phyloP scores from a whole-genome alignment of 345 rosid genomes.

The Acer yangbiense region DNA sequence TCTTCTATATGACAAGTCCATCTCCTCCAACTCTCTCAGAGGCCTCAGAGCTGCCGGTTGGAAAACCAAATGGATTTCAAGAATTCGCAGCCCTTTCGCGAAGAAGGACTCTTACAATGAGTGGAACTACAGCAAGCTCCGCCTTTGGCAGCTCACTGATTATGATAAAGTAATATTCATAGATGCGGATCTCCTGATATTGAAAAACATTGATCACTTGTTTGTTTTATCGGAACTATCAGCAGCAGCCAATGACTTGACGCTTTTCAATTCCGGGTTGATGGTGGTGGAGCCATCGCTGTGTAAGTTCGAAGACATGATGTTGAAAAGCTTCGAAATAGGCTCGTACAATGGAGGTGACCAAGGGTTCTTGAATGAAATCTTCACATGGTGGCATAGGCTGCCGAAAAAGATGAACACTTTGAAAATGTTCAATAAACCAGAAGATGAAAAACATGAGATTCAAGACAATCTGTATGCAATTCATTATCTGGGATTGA shows the following conservation, averaged over 20 bases:
- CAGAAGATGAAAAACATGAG: constrained; percentile 14
- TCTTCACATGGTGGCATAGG: constrained; percentile 90
- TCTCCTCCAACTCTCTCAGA: constrained; percentile 38
- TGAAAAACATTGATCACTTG: constrained; percentile 54
- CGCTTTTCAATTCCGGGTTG: constrained; percentile 74
- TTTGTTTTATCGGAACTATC: constrained; percentile 71
- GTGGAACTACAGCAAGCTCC: constrained; percentile 90
- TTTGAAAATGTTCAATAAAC: constrained; percentile 40
- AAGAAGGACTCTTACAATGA: constrained; percentile 63
- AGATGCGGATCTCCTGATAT: constrained; percentile 65
- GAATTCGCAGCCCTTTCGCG: constrained; percentile 69
- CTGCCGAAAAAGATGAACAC: constrained; percentile 51
- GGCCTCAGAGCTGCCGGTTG: constrained; percentile 71
- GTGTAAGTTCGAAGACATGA: constrained; percentile 62
- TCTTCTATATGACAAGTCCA: constrained; percentile 65
- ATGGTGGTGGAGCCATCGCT: constrained; percentile 86
- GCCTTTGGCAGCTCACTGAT: constrained; percentile 64
- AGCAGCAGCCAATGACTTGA: constrained; percentile 44
- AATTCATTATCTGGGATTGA: constrained; percentile 72
- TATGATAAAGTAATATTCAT: constrained; percentile 73
- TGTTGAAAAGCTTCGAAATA: constrained; percentile 40
- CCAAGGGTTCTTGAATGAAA: constrained; percentile 82
- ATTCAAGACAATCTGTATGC: constrained; percentile 28
- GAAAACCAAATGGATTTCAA: constrained; percentile 46
- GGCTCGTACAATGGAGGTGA: constrained; percentile 84